Conservation (phyloP, 345 rosid genomes). For the Lepidium sativum region DNA sequence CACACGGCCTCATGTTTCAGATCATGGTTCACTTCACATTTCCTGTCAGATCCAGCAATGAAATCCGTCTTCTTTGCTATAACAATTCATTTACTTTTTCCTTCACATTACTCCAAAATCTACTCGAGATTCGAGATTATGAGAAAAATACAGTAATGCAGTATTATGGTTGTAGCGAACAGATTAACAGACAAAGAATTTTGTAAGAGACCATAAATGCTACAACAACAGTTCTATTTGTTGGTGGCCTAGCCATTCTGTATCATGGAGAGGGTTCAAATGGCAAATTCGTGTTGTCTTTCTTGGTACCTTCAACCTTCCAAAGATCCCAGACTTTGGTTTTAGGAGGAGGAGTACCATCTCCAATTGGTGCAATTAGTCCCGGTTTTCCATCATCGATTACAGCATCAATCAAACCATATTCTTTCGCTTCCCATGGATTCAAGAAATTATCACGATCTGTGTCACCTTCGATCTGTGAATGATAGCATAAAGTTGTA, state of each 20-base stretch:
- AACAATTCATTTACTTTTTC: background rate
- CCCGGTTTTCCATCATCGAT: conserved; percentile 97
- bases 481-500: background rate
- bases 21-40: too few relatives aligned
- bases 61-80: background rate
- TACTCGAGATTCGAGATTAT: background rate
- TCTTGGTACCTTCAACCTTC: conserved; percentile 65
- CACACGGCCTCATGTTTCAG: too few relatives aligned
- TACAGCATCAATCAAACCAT: conserved; percentile 74
- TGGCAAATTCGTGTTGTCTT: conserved; percentile 51
- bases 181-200: background rate
- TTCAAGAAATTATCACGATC: conserved; percentile 80
- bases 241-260: conserved; percentile 23
- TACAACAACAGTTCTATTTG: conserved; percentile 21
- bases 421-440: conserved; percentile 95
- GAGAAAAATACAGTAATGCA: background rate
- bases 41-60: too few relatives aligned
- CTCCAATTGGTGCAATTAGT: conserved; percentile 63
- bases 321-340: conserved; percentile 59
- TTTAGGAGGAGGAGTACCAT: conserved; percentile 63
- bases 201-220: background rate
- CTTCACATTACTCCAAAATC: conserved; percentile 6
- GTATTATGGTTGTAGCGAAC: background rate
- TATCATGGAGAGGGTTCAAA: conserved; percentile 31
- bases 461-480: conserved; percentile 70